Percentiles rank a stretch among this genome's conserved stretches.
These are phyloP conservation scores for Anacardium occidentale DNA, from an alignment of 345 rosid genomes.

Conservation along the genomic window DNA sequence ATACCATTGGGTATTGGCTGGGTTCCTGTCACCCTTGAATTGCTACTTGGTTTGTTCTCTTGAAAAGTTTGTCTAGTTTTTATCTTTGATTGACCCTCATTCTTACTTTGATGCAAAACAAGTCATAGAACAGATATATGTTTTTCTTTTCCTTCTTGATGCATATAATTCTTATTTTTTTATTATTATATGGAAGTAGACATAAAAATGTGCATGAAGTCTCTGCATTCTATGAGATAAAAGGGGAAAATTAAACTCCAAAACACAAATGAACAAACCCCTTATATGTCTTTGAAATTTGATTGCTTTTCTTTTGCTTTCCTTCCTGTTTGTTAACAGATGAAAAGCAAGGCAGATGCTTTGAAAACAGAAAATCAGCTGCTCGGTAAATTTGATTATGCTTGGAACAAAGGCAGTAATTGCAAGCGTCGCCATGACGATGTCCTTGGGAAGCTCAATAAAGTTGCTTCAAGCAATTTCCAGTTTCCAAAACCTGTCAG, in stretches of 20 bases:
- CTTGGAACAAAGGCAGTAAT: slow-evolving; percentile 86
- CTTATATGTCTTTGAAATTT: neutral
- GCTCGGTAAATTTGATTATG: slow-evolving; percentile 72
- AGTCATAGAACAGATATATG: too few species aligned
- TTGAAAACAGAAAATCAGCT: slow-evolving; percentile 55
- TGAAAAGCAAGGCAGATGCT: slow-evolving; percentile 62
- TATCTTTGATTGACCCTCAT: too few species aligned
- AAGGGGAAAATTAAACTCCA: too few species aligned
- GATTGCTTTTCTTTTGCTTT: neutral
- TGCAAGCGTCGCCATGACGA: slow-evolving; percentile 62
- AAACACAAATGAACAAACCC: too few species aligned
- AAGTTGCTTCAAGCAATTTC: slow-evolving; percentile 32
- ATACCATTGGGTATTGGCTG: too few species aligned
- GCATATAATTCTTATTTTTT: too few species aligned
- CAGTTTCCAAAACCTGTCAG: slow-evolving; percentile 30
- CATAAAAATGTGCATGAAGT: neutral
- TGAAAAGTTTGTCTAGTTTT: too few species aligned
- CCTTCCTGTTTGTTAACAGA: slow-evolving; percentile 36
- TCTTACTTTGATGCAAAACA: too few species aligned
- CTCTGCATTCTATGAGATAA: too few species aligned
- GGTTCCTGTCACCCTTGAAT: too few species aligned
- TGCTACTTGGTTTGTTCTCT: too few species aligned
- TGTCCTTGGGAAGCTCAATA: slow-evolving; percentile 49
- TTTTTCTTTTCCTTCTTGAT: too few species aligned
- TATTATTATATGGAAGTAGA: neutral